Percentiles rank a stretch among this genome's conserved stretches.
These are phyloP conservation scores for Euphorbia peplus DNA, from an alignment of 345 rosid species.

Conservation along the genomic window DNA sequence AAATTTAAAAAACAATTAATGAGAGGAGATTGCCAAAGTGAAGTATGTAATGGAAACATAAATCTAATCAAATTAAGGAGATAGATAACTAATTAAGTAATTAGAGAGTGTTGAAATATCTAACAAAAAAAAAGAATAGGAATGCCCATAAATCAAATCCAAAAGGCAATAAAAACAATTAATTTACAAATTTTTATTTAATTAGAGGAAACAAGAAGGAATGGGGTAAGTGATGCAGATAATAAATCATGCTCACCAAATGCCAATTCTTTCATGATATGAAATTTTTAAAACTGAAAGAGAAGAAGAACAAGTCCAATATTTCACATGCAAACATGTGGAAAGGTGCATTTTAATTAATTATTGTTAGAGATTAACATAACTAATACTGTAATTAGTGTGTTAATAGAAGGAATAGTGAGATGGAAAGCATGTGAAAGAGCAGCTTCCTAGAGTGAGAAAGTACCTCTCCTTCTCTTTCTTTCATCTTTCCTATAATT, in stretches of 20 bases:
- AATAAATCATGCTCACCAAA: constrained; percentile 13
- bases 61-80: too few species aligned
- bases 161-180: background rate
- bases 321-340: constrained; percentile 21
- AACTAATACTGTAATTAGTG: background rate
- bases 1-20: too few species aligned
- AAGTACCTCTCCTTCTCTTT: background rate
- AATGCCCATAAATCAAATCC: too few species aligned
- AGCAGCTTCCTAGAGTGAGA: constrained; percentile 6
- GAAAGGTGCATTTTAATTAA: background rate
- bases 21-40: too few species aligned
- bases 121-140: too few species aligned
- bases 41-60: too few species aligned
- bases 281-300: background rate
- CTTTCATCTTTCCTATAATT: constrained; percentile 13
- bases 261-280: background rate
- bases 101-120: too few species aligned
- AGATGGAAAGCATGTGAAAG: constrained; percentile 12
- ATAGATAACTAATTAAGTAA: too few species aligned
- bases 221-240: constrained; percentile 10
- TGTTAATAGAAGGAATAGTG: background rate
- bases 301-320: background rate
- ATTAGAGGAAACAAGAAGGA: constrained; percentile 19
- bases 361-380: background rate
- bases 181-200: too few species aligned